Evolutionary conservation across 192 early-diverging fungal genomes (phyloP).

Genomic region (Glomus cerebriforme): DNA sequence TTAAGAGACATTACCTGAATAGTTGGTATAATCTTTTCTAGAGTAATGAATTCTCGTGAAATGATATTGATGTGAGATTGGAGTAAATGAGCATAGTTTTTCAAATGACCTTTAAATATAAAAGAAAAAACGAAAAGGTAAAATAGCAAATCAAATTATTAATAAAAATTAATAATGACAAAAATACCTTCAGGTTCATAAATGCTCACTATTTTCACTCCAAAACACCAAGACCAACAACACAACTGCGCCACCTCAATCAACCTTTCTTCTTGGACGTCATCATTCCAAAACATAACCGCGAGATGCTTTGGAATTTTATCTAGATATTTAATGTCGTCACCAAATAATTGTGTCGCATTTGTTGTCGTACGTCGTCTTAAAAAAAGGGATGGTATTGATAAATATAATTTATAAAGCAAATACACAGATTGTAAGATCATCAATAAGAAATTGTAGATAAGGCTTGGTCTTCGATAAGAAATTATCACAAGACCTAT

Average conservation of each 20-base stretch:
- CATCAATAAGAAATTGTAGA: not conserved
- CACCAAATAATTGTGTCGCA: not conserved
- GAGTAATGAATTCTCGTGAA: conserved; percentile 6
- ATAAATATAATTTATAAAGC: not conserved
- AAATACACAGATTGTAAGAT: conserved; percentile 1
- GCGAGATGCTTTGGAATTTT: conserved; percentile 31
- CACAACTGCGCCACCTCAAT: conserved; percentile 14
- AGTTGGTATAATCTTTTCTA: conserved; percentile 8
- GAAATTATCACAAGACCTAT: not conserved
- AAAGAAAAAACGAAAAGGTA: not conserved
- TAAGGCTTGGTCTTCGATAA: not conserved
- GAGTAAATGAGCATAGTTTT: not conserved
- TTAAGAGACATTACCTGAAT: not conserved
- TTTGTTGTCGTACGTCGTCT: not conserved
- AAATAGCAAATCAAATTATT: not conserved
- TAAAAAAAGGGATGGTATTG: not conserved
- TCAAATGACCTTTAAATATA: conserved; percentile 14
- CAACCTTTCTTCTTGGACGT: not conserved
- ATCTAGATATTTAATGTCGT: conserved; percentile 21
- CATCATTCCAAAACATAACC: conserved; percentile 25
- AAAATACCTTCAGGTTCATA: conserved; percentile 24
- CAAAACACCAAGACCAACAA: conserved; percentile 28
- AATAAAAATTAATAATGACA: not conserved
- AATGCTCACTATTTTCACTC: conserved; percentile 26
- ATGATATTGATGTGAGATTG: conserved; percentile 19